Evolutionary conservation across 2,329 filamentous ascomycete species (phyloP).

Genomic region (Lasiodiplodia gonubiensis): DNA sequence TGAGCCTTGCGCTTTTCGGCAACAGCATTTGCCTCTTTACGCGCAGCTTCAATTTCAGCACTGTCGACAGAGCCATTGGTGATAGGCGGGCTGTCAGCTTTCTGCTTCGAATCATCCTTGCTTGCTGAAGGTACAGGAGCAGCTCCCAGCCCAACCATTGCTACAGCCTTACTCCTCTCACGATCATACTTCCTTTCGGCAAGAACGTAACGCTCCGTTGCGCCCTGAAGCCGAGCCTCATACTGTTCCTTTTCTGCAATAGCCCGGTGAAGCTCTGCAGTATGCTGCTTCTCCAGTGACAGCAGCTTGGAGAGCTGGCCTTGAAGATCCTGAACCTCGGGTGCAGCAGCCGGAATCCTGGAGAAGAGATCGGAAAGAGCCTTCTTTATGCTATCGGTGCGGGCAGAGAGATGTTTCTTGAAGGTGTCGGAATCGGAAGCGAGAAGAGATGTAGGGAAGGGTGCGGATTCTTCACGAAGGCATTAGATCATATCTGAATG

Average conservation of each 20-base stretch:
- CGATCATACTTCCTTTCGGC: slow-evolving; percentile 95
- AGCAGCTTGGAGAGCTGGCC: slow-evolving; percentile 75
- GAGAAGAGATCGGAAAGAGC: slow-evolving; percentile 73
- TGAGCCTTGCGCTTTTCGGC: slow-evolving; percentile 88
- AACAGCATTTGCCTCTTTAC: slow-evolving; percentile 77
- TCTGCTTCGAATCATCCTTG: slow-evolving; percentile 46
- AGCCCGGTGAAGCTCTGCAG: slow-evolving; percentile 76
- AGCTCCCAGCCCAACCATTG: slow-evolving; percentile 90
- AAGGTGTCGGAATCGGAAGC: slow-evolving; percentile 67
- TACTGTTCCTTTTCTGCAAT: slow-evolving; percentile 81
- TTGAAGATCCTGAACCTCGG: slow-evolving; percentile 76
- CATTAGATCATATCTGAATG: slow-evolving; percentile 4
- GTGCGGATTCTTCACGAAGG: slow-evolving; percentile 29
- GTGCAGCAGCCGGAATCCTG: slow-evolving; percentile 57
- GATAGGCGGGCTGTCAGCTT: slow-evolving; percentile 38
- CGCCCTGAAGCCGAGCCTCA: slow-evolving; percentile 84
- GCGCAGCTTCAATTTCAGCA: slow-evolving; percentile 74
- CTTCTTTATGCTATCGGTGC: slow-evolving; percentile 75
- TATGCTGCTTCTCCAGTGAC: slow-evolving; percentile 80
- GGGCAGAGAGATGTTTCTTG: slow-evolving; percentile 77
- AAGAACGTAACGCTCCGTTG: slow-evolving; percentile 89
- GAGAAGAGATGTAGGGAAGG: slow-evolving; percentile 60
- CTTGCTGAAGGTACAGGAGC: slow-evolving; percentile 55
- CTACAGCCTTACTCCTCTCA: slow-evolving; percentile 84
- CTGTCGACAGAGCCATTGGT: slow-evolving; percentile 46